These are phyloP conservation scores for Vigna angularis DNA, from an alignment of 306 rosid species.

Conservation along the genomic window DNA sequence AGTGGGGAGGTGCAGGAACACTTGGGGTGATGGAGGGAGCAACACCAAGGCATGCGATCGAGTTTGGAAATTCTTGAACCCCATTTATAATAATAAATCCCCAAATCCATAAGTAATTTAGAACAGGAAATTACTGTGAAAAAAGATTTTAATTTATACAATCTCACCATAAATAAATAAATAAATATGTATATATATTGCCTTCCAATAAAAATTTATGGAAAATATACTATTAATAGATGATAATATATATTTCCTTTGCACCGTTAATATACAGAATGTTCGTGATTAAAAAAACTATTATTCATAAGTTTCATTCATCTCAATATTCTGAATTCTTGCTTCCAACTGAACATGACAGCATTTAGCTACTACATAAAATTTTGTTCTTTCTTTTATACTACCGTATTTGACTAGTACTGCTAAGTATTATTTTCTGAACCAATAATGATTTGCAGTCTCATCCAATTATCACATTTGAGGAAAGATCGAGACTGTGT, in stretches of 20 bases:
- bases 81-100: background rate
- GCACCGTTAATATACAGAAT: too few relatives aligned
- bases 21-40: too few relatives aligned
- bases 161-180: too few relatives aligned
- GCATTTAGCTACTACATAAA: background rate
- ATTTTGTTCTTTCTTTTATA: background rate
- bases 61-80: background rate
- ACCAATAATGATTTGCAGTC: conserved; percentile 58
- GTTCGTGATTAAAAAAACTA: too few relatives aligned
- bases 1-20: too few relatives aligned
- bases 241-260: too few relatives aligned
- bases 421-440: background rate
- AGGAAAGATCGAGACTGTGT: conserved; percentile 75
- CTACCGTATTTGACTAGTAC: background rate
- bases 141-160: too few relatives aligned
- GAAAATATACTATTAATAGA: too few relatives aligned
- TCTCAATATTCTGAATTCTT: conserved; percentile 11
- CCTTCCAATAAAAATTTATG: too few relatives aligned
- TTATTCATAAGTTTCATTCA: background rate
- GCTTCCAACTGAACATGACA: background rate
- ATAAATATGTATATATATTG: too few relatives aligned
- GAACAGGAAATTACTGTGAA: background rate
- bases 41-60: conserved; percentile 27
- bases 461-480: conserved; percentile 62
- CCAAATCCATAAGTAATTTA: background rate